These are phyloP conservation scores for Termitomyces sp. DNA, from an alignment of 768 basidiomycete species.

Conservation along the genomic window DNA sequence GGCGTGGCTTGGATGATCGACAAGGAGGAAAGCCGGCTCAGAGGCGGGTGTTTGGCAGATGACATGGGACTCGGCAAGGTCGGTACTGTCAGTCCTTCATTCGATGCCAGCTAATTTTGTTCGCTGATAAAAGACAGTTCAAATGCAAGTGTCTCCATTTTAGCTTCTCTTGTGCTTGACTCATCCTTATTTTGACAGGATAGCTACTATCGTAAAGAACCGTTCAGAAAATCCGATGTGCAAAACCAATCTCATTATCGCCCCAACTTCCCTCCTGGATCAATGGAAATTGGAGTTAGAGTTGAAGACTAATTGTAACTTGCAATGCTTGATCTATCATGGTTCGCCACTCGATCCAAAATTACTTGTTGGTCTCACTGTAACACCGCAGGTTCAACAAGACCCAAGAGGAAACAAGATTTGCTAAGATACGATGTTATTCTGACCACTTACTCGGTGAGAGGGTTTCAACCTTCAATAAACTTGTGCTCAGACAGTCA, in stretches of 20 bases:
- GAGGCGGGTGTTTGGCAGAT: conserved; percentile 47
- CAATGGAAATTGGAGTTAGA: conserved; percentile 66
- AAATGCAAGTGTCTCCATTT: conserved; percentile 28
- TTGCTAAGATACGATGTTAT: conserved; percentile 57
- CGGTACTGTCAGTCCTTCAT: conserved; percentile 7
- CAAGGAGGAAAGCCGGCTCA: conserved; percentile 33
- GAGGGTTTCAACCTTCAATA: conserved; percentile 3
- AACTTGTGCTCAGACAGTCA: background rate
- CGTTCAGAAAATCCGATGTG: conserved; percentile 39
- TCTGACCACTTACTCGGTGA: conserved; percentile 48
- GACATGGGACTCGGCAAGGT: conserved; percentile 64
- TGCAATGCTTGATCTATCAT: conserved; percentile 60
- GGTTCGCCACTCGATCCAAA: conserved; percentile 24
- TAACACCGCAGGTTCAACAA: conserved; percentile 32
- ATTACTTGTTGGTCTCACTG: background rate
- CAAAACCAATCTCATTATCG: conserved; percentile 66
- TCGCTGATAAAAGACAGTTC: conserved; percentile 33
- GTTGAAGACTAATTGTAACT: conserved; percentile 42
- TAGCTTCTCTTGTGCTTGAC: background rate
- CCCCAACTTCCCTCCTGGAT: conserved; percentile 58
- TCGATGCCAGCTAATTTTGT: background rate
- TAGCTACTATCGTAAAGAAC: conserved; percentile 56
- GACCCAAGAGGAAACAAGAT: conserved; percentile 40
- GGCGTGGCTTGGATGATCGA: conserved; percentile 60
- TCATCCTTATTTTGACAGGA: conserved; percentile 28